phyloP scores from a whole-genome alignment of 306 rosid species.

The Medicago truncatula region MtrunA17r5.0-ANR NC_053045.1:4340001-4340500 shows the following conservation, averaged over 20 bases:
- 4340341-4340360: not conserved
- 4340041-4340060: not conserved
- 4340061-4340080: not conserved
- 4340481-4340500: not conserved
- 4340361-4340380: not conserved
- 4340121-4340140: not conserved
- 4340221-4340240: not conserved
- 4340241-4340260: not conserved
- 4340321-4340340: not conserved
- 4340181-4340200: not conserved
- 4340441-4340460: not conserved
- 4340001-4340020: slow-evolving; percentile 50
- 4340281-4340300: not conserved
- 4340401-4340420: not conserved
- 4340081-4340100: not conserved
- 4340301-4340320: not conserved
- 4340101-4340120: not conserved
- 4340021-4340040: slow-evolving; percentile 38
- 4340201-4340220: not conserved
- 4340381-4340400: not conserved
- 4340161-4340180: not conserved
- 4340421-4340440: not conserved
- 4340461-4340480: not conserved
- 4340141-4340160: not conserved
- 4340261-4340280: not conserved